These are phyloP conservation scores for Dothiorella sarmentorum DNA, from an alignment of 2,329 filamentous ascomycete species.

Conservation along the genomic window DNA sequence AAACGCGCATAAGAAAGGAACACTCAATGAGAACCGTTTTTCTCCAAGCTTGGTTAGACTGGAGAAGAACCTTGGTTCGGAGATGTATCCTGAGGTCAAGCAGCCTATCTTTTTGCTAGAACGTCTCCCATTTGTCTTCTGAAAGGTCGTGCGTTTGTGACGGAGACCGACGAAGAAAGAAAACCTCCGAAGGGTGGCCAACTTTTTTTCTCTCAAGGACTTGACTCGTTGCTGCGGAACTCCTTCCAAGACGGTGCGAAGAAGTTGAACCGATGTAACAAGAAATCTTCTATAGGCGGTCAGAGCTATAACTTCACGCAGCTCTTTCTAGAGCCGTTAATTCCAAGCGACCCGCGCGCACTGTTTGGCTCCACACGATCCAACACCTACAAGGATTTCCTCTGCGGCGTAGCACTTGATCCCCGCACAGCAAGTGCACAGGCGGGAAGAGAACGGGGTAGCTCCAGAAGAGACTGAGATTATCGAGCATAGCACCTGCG, in stretches of 20 bases:
- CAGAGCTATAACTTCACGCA: neutral
- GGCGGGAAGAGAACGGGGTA: neutral
- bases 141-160: neutral
- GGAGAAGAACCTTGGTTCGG: too few relatives aligned
- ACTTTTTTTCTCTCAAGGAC: too few relatives aligned
- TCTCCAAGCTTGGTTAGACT: neutral
- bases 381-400: neutral
- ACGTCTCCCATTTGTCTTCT: too few relatives aligned
- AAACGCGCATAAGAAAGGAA: neutral
- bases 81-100: neutral
- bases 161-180: neutral
- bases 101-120: neutral
- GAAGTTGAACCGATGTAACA: neutral
- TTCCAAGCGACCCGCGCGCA: neutral
- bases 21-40: neutral
- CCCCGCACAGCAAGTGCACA: neutral
- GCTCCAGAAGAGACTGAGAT: neutral
- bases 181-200: neutral
- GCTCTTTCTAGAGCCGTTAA: neutral
- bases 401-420: neutral
- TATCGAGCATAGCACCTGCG: neutral
- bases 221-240: neutral
- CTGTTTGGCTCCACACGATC: neutral
- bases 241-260: neutral
- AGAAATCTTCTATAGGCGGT: neutral